Evolutionary conservation across 352 stramenopile species (phyloP).

Genomic region (Globisporangium cystogenes): DNA sequence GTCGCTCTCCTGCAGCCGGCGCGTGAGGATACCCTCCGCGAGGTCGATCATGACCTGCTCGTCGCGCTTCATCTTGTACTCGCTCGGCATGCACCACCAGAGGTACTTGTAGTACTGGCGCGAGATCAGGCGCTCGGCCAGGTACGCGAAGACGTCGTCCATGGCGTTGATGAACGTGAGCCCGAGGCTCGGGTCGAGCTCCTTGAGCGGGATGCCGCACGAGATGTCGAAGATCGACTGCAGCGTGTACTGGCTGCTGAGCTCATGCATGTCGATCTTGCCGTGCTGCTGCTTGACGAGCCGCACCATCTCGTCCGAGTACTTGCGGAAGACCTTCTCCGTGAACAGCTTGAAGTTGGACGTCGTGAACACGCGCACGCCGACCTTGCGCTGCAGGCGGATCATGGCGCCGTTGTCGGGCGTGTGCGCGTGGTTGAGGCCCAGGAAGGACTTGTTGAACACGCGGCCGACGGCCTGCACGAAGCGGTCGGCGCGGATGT

Average conservation of each 20-base stretch:
- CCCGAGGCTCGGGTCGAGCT: slow-evolving; percentile 21
- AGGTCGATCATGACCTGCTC: slow-evolving; percentile 26
- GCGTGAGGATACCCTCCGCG: slow-evolving; percentile 37
- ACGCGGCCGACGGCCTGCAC: slow-evolving; percentile 54
- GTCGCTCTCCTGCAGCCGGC: slow-evolving; percentile 25
- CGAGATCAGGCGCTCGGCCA: slow-evolving; percentile 44
- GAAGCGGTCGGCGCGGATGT: slow-evolving; percentile 59
- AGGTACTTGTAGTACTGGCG: slow-evolving; percentile 63
- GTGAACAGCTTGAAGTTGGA: no score
- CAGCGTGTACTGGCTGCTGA: slow-evolving; percentile 48
- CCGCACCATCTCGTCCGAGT: no score
- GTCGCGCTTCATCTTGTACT: slow-evolving; percentile 27
- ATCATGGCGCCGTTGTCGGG: no score
- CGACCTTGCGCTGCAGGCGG: no score
- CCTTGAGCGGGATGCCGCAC: slow-evolving; percentile 19
- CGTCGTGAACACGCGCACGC: no score
- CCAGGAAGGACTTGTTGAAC: slow-evolving; percentile 66
- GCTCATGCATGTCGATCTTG: slow-evolving; percentile 37
- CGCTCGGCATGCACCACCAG: slow-evolving; percentile 54
- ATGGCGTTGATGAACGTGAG: slow-evolving; percentile 45
- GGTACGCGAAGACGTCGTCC: slow-evolving; percentile 49
- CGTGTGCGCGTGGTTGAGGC: slow-evolving; percentile 48
- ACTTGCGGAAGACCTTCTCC: no score
- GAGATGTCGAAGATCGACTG: slow-evolving; percentile 22
- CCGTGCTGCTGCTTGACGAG: no score